Evolutionary conservation across 192 early-diverging fungal genomes (phyloP).

Genomic region (Lunasporangiospora selenospora): DNA sequence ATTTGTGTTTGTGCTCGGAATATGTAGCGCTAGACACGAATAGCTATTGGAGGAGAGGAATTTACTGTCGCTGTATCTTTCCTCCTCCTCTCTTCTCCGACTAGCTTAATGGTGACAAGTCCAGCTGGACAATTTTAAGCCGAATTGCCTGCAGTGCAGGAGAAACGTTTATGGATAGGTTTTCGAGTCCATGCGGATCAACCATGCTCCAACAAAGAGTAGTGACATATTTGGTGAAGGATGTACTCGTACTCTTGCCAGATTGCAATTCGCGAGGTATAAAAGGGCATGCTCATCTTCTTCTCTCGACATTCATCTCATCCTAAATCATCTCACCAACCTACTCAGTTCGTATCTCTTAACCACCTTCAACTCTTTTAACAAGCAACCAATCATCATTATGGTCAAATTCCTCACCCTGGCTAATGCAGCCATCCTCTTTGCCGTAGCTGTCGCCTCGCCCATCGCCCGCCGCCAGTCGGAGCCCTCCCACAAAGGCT

Average conservation of each 20-base stretch:
- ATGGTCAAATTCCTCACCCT: conserved; percentile 4
- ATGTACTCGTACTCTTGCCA: conserved; percentile 4
- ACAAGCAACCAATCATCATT: conserved; percentile 5
- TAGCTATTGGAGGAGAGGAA: neutral
- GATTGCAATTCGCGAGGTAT: conserved; percentile 6
- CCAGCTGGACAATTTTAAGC: too few species aligned
- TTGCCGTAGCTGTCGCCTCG: conserved; percentile 1
- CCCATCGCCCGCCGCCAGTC: conserved; percentile 2
- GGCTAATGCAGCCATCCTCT: conserved; percentile 2
- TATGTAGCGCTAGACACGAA: neutral
- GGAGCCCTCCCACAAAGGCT: neutral
- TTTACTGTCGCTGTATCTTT: too few species aligned
- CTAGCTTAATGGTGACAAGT: too few species aligned
- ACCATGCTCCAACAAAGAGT: conserved; percentile 6
- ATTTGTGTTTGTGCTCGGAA: neutral
- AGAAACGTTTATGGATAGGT: neutral
- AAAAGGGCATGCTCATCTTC: conserved; percentile 3
- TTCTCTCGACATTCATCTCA: conserved; percentile 1
- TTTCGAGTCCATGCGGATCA: conserved; percentile 8
- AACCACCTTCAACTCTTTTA: conserved; percentile 4
- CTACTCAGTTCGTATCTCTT: neutral
- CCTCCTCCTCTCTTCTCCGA: too few species aligned
- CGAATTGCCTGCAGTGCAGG: too few species aligned
- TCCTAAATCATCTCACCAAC: neutral
- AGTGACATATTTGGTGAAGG: conserved; percentile 3